A percentile compares a stretch with the other conserved stretches of the same genome.
phyloP scores from a whole-genome alignment of 495 filamentous ascomycete species.

The Elasticomyces elasticus region DNA sequence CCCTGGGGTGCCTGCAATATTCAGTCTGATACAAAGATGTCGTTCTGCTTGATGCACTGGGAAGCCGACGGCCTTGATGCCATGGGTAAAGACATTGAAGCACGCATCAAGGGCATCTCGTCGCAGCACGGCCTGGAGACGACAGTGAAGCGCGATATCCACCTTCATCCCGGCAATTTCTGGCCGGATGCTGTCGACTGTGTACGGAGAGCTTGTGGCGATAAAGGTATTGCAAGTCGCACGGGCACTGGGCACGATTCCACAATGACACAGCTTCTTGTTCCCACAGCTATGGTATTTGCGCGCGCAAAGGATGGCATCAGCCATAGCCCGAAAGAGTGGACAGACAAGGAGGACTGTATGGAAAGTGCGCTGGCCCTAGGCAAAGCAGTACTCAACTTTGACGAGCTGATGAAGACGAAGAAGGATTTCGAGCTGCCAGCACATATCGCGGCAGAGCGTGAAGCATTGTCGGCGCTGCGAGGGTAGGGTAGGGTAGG shows the following conservation, averaged over 20 bases:
- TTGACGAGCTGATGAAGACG: slow-evolving; percentile 15
- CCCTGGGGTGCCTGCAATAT: slow-evolving; percentile 19
- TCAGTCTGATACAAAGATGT: slow-evolving; percentile 11
- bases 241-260: slow-evolving; percentile 15
- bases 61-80: slow-evolving; percentile 2
- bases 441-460: slow-evolving; percentile 1
- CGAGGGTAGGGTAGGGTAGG: background rate
- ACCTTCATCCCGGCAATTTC: slow-evolving; percentile 11
- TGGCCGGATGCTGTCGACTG: slow-evolving; percentile 17
- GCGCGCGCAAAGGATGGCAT: slow-evolving; percentile 11
- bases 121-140: slow-evolving; percentile 13
- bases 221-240: slow-evolving; percentile 8
- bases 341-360: slow-evolving; percentile 16
- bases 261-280: slow-evolving; percentile 12
- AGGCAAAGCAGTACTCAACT: slow-evolving; percentile 13
- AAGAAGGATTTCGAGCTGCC: slow-evolving; percentile 3
- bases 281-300: slow-evolving; percentile 12
- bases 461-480: background rate
- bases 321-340: slow-evolving; percentile 10
- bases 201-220: slow-evolving; percentile 12
- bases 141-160: slow-evolving; percentile 9
- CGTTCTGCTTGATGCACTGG: slow-evolving; percentile 20
- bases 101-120: slow-evolving; percentile 11
- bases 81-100: slow-evolving; percentile 13
- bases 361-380: slow-evolving; percentile 9